Conservation (phyloP, 2,329 filamentous ascomycete genomes). For the Dothideomycetes sp. region DNA sequence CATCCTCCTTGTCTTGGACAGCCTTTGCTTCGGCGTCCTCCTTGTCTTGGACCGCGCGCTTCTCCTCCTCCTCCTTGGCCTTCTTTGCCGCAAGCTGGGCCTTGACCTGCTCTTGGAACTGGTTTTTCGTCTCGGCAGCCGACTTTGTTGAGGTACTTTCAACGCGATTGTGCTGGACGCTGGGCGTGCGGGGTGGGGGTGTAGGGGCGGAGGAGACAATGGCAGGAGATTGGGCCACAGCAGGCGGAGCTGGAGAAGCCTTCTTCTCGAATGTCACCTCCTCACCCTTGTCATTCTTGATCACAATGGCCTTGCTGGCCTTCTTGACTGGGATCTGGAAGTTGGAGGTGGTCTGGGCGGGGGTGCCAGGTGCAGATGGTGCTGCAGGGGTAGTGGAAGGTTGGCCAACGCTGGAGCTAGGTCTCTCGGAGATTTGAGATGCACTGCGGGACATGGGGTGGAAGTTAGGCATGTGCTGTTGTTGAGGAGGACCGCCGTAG, state of each 20-base stretch:
- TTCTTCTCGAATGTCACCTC: conserved; percentile 51
- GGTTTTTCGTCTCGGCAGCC: conserved; percentile 50
- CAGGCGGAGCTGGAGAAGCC: conserved; percentile 28
- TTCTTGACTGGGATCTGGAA: conserved; percentile 50
- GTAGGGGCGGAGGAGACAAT: conserved; percentile 66
- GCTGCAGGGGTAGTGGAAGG: conserved; percentile 35
- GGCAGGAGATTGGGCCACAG: conserved; percentile 47
- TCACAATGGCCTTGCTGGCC: conserved; percentile 67
- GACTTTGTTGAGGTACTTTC: conserved; percentile 65
- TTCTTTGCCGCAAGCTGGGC: conserved; percentile 29
- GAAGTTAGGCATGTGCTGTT: conserved; percentile 41
- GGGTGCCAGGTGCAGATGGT: conserved; percentile 39
- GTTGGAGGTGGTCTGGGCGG: conserved; percentile 48
- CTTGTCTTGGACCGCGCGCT: conserved; percentile 16
- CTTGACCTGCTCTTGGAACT: conserved; percentile 60
- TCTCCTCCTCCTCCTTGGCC: conserved; percentile 25
- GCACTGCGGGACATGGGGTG: conserved; percentile 72
- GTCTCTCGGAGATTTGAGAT: conserved; percentile 62
- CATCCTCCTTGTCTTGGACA: conserved; percentile 22
- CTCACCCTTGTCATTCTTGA: conserved; percentile 75
- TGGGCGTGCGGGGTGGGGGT: conserved; percentile 61
- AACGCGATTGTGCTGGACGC: conserved; percentile 55
- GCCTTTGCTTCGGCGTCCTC: conserved; percentile 46
- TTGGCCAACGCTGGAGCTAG: conserved; percentile 45
- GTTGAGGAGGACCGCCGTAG: conserved; percentile 35